Base-by-base conservation (phyloP, 1,139 yeast genomes). In the Kodamaea anthophila region DNA sequence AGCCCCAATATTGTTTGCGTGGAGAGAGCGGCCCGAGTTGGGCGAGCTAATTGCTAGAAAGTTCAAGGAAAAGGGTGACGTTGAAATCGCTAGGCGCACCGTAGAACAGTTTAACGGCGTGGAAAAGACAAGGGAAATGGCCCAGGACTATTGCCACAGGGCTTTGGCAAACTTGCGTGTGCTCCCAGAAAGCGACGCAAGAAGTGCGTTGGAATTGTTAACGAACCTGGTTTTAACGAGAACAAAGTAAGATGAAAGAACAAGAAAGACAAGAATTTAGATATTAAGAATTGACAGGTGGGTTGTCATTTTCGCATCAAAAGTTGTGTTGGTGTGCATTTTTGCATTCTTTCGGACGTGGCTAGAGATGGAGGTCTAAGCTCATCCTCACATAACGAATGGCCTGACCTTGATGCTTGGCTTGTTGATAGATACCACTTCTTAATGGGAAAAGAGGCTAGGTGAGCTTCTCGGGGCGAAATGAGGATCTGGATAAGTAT, bases 1-100 rank as follows among this genome's bases (percentile, higher is more conserved):
- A 1, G 97, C 97, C 0, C 99, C 99, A 3, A 88, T 91, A 4
- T 63, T 91, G 34, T 91, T 72, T 58, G 97, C 98, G 2, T 91
- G 98, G 98, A 77, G 74, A 47, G 76, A 81, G 51, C 77, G 74
- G 46, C 94, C 96, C 1, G 83, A 79, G 38, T 63, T 91, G 32
- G 97, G 96, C 2, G 78, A 75, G 18, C 59, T 88, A 50, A 87
- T 91, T 43, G 77, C 76, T 21, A 73, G 98, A 39, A 86, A 88
- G 55, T 93, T 91, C 54, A 67, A 71, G 31, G 62, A 74, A 38
- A 76, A 78, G 1, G 95, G 95, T 2, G 98, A 91, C 52, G 82
- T 88, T 20, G 88, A 83, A 43, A 57, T 64, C 20, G 94, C 96
- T 2, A 69, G 91, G 29, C 60, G 60, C 28, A 80, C 87, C 9